phyloP scores from a whole-genome alignment of 352 stramenopile species.

The Globisporangium abappressorium region DNA sequence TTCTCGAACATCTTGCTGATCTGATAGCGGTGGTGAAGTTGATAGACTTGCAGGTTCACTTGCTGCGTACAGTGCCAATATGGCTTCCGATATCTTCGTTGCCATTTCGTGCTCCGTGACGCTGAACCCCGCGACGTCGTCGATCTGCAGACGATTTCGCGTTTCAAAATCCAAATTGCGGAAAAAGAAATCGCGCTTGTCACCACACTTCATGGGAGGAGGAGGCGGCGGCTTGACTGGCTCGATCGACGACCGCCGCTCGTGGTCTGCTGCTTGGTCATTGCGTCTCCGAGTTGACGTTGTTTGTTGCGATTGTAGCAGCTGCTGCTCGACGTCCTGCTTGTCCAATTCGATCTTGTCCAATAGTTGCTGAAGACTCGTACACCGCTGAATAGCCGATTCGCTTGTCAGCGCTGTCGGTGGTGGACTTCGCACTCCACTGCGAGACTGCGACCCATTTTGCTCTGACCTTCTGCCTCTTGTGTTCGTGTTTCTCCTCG shows the following conservation, averaged over 20 bases:
- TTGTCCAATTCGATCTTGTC: constrained; percentile 42
- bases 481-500: neutral
- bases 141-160: constrained; percentile 64
- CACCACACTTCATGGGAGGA: constrained; percentile 46
- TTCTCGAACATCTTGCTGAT: constrained; percentile 11
- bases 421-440: constrained; percentile 19
- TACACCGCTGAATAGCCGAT: constrained; percentile 34
- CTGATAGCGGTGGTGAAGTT: neutral
- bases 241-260: neutral
- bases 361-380: constrained; percentile 58
- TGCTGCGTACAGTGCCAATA: constrained; percentile 42
- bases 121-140: constrained; percentile 75
- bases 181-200: constrained; percentile 87
- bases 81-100: constrained; percentile 63
- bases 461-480: constrained; percentile 8
- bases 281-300: constrained; percentile 4
- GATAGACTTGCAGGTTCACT: constrained; percentile 11
- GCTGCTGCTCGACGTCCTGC: constrained; percentile 16
- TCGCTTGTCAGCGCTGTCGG: constrained; percentile 20
- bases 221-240: constrained; percentile 13
- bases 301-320: constrained; percentile 4
- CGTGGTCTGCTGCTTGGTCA: constrained; percentile 13
- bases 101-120: constrained; percentile 82
- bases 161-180: constrained; percentile 68
- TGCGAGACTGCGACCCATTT: neutral